Conservation (phyloP, 2,329 filamentous ascomycete species). For the Colletotrichum noveboracense region DNA sequence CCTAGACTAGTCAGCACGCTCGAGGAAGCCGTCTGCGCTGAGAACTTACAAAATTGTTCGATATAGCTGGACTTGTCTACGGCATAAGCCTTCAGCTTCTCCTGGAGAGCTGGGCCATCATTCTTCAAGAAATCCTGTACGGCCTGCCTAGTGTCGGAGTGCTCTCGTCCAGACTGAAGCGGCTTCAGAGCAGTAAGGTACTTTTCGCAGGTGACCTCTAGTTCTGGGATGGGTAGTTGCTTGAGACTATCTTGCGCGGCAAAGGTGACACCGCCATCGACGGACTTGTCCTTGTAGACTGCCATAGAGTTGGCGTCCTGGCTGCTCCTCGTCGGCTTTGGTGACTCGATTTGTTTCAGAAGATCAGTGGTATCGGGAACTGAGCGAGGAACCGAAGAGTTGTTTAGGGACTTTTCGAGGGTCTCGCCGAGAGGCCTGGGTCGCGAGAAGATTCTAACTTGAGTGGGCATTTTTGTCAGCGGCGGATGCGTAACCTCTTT, state of each 20-base stretch:
- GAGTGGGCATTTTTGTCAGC: slow-evolving; percentile 37
- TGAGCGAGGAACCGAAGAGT: slow-evolving; percentile 44
- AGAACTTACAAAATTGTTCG: slow-evolving; percentile 90
- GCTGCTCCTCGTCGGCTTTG: neutral
- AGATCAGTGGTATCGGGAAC: slow-evolving; percentile 38
- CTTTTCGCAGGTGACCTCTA: slow-evolving; percentile 77
- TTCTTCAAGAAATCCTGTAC: slow-evolving; percentile 81
- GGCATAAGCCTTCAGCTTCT: slow-evolving; percentile 89
- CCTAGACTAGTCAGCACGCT: slow-evolving; percentile 54
- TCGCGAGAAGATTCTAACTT: slow-evolving; percentile 53
- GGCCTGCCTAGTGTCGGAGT: slow-evolving; percentile 80
- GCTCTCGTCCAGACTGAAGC: slow-evolving; percentile 80
- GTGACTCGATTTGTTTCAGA: slow-evolving; percentile 1
- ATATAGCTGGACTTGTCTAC: slow-evolving; percentile 94
- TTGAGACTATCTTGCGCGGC: slow-evolving; percentile 86
- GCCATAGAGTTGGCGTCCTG: slow-evolving; percentile 51
- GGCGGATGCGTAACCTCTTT: slow-evolving; percentile 35
- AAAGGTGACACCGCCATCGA: slow-evolving; percentile 82
- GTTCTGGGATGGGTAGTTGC: slow-evolving; percentile 90
- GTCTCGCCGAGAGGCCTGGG: slow-evolving; percentile 77
- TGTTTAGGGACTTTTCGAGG: slow-evolving; percentile 54
- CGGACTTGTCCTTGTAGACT: slow-evolving; percentile 54
- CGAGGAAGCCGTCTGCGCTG: neutral
- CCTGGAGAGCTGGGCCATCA: slow-evolving; percentile 86
- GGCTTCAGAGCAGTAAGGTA: slow-evolving; percentile 83